A percentile compares a stretch with the other conserved stretches of the same genome.
These are phyloP conservation scores for Yamadazyma siamensis DNA, from an alignment of 1,139 yeast species.

Conservation along the genomic window DNA sequence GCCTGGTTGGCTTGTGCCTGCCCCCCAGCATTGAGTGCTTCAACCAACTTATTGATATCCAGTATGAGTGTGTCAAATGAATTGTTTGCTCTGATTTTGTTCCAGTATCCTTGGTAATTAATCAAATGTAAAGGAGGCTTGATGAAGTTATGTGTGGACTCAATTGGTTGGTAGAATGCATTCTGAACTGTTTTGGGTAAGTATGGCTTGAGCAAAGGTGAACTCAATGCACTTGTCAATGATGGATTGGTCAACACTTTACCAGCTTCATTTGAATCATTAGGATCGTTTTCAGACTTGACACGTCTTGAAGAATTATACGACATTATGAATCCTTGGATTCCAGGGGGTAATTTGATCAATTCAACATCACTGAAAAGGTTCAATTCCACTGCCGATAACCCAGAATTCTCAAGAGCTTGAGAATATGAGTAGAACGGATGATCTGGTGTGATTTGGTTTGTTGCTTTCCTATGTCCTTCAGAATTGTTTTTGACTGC, in stretches of 20 bases:
- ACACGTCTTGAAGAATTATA: constrained; percentile 42
- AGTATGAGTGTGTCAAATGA: constrained; percentile 32
- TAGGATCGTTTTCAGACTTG: constrained; percentile 8
- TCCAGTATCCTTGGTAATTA: constrained; percentile 46
- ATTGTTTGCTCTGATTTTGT: constrained; percentile 41
- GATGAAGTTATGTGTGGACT: constrained; percentile 7
- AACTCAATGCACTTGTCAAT: constrained; percentile 23
- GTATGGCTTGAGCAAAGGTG: constrained; percentile 38
- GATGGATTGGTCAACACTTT: constrained; percentile 7
- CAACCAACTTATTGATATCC: constrained; percentile 26
- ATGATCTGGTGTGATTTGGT: constrained; percentile 4
- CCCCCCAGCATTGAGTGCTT: no score
- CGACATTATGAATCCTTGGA: constrained; percentile 60
- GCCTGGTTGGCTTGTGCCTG: constrained; percentile 2
- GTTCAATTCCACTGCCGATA: constrained; percentile 30
- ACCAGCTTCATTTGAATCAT: constrained; percentile 1
- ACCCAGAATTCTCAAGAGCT: constrained; percentile 29
- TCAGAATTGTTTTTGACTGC: no score
- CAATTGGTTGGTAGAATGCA: constrained; percentile 14
- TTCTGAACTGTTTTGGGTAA: constrained; percentile 32
- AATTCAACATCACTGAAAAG: constrained; percentile 41
- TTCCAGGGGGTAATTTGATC: constrained; percentile 63
- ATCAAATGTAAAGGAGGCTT: constrained; percentile 37
- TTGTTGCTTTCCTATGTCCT: no score
- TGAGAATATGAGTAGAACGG: constrained; percentile 19